Base-by-base conservation (phyloP, 805 yeast genomes). In the Cyberlindnera misumaiensis region DNA sequence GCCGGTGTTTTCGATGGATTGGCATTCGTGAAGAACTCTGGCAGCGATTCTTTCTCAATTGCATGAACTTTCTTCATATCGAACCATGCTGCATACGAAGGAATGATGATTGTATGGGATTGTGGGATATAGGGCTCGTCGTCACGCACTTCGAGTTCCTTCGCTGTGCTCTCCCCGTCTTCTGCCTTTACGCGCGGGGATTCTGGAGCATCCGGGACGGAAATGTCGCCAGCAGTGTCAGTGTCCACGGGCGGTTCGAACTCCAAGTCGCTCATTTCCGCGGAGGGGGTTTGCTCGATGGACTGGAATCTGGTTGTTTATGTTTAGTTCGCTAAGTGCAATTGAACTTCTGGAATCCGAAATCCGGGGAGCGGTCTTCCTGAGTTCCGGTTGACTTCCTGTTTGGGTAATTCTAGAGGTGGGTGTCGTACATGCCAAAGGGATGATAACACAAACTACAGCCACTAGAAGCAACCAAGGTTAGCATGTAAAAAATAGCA, bases 31-130 rank as follows among this genome's bases (percentile, higher is more conserved):
- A 89, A 89, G 52, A 85, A 89, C 56, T 89, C 97, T 1, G 96
- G 95, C 35, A 89, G 64, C 2, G 94, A 83, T 52, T 83, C 83
- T 42, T 72, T 75, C 60, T 89, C 97, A 44, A 89, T 81, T 36
- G 73, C 75, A 54, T 86, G 85, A 32, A 88, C 72, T 36, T 72
- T 75, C 34, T 72, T 72, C 70, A 84, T 70, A 39, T 79, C 71
- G 56, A 88, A 88, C 97, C 97, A 89, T 24, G 82, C 62, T 0
- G 95, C 72, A 57, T 86, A 89, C 0, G 96, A 85, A 5, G 97
- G 97, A 20, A 88, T 68, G 4, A 88, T 80, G 32, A 88, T 80
- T 0, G 88, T 77, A 55, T 87, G 95, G 0, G 95, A 77, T 62
- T 89, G 97, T 38, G 59, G 64, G 29, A 62, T 45, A 24, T 49